These are phyloP conservation scores for Aspergillus sp. DNA, from an alignment of 2,329 filamentous ascomycete species.

Conservation along the genomic window DNA sequence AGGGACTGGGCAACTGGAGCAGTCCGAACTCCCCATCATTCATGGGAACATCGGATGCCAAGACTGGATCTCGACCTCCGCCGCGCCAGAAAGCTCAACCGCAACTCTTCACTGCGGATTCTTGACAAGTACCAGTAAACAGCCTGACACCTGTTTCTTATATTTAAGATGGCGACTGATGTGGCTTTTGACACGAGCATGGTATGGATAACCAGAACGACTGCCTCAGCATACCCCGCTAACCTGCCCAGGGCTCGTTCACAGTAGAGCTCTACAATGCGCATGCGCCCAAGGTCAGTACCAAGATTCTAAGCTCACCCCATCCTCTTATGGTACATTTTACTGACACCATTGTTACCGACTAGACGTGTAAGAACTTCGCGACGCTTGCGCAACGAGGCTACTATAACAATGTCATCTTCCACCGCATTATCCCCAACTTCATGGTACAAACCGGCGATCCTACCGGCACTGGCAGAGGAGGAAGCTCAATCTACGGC, in stretches of 20 bases:
- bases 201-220: slow-evolving; percentile 52
- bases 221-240: slow-evolving; percentile 10
- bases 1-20: not conserved
- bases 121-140: not conserved
- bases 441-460: slow-evolving; percentile 98
- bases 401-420: slow-evolving; percentile 83
- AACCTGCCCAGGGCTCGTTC: slow-evolving; percentile 68
- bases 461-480: slow-evolving; percentile 88
- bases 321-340: not conserved
- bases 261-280: slow-evolving; percentile 84
- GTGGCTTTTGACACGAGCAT: slow-evolving; percentile 83
- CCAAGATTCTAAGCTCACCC: not conserved
- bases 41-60: slow-evolving; percentile 21
- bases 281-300: slow-evolving; percentile 72
- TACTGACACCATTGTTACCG: slow-evolving; percentile 19
- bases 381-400: slow-evolving; percentile 73
- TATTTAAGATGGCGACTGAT: slow-evolving; percentile 67
- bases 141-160: not conserved
- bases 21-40: not conserved
- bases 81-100: slow-evolving; percentile 16
- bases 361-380: slow-evolving; percentile 82
- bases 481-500: slow-evolving; percentile 86
- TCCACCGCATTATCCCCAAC: slow-evolving; percentile 92
- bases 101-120: slow-evolving; percentile 1
- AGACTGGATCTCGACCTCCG: slow-evolving; percentile 21